Evolutionary conservation across 768 basidiomycete species (phyloP).

Genomic region (Suillus plorans): DNA sequence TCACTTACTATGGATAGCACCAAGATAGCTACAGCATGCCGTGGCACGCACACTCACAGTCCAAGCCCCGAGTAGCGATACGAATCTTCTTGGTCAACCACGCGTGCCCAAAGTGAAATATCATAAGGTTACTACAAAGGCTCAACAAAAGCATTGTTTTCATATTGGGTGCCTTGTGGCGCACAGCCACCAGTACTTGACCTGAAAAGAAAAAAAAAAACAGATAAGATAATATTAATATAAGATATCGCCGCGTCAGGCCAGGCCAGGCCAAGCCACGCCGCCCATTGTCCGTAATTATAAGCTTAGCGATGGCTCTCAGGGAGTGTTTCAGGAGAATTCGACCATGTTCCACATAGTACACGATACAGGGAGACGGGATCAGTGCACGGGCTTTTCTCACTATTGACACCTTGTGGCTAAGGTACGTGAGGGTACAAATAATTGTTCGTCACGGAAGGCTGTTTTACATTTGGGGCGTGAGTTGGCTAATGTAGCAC

Average conservation of each 20-base stretch:
- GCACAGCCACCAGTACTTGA: not conserved
- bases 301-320: not conserved
- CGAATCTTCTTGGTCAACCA: not conserved
- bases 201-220: not conserved
- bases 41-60: not conserved
- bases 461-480: slow-evolving; percentile 2
- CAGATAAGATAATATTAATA: not conserved
- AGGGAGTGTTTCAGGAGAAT: not conserved
- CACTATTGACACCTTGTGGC: slow-evolving; percentile 5
- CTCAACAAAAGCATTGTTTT: not conserved
- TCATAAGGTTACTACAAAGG: not conserved
- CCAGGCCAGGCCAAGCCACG: not conserved
- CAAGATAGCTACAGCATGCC: not conserved
- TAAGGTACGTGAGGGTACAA: slow-evolving; percentile 2
- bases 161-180: not conserved
- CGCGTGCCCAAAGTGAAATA: not conserved
- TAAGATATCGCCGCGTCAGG: not conserved
- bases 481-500: not conserved
- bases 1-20: not conserved
- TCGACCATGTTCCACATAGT: not conserved
- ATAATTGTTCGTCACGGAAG: not conserved
- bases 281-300: slow-evolving; percentile 21
- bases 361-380: slow-evolving; percentile 2
- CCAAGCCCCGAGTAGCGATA: slow-evolving; percentile 3
- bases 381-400: not conserved